These are phyloP conservation scores for Neonectria magnoliae DNA, from an alignment of 2,329 filamentous ascomycete genomes.

Conservation along the genomic window DNA sequence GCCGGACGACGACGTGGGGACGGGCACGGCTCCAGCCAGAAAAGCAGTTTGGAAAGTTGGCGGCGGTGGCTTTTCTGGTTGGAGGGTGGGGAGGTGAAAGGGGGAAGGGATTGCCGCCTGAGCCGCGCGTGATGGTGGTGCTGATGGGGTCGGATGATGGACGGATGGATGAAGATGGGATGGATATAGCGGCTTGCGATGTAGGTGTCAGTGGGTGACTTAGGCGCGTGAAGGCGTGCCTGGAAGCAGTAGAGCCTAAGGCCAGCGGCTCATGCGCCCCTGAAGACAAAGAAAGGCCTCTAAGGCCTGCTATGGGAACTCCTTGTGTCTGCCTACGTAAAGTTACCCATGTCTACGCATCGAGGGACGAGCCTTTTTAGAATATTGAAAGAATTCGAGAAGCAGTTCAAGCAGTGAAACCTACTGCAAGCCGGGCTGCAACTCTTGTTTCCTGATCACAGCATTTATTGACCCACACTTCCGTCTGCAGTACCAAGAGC, in stretches of 20 bases:
- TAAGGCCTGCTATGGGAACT: neutral
- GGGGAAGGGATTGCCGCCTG: neutral
- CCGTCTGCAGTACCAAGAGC: neutral
- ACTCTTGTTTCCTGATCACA: neutral
- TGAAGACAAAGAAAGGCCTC: neutral
- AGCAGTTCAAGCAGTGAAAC: neutral
- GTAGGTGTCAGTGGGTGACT: neutral
- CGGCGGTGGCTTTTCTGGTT: neutral
- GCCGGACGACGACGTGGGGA: conserved; percentile 4
- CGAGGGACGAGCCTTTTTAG: neutral
- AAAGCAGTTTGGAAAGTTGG: neutral
- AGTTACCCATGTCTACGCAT: too few species aligned
- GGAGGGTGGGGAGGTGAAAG: neutral
- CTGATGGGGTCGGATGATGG: neutral
- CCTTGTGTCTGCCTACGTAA: too few species aligned
- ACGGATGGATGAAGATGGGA: neutral
- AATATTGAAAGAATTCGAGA: neutral
- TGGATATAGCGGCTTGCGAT: neutral
- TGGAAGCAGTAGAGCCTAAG: neutral
- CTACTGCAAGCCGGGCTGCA: neutral
- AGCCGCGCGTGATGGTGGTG: neutral
- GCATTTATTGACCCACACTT: conserved; percentile 1
- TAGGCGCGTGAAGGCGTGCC: neutral
- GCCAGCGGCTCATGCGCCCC: neutral
- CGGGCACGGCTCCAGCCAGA: neutral